Conservation (phyloP, 805 yeast genomes). For the Candida ortonii region DNA sequence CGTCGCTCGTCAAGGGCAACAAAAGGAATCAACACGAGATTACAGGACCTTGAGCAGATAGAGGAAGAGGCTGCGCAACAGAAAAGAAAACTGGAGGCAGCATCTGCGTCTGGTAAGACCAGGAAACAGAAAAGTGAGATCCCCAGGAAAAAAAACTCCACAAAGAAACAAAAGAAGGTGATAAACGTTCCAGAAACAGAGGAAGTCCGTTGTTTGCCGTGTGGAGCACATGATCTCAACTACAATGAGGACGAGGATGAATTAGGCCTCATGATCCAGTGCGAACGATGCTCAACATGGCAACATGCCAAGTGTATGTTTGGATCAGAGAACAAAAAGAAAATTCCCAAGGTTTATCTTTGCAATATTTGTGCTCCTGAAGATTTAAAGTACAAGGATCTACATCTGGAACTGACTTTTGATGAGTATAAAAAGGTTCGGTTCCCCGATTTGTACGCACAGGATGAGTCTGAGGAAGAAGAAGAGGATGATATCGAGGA, state of each 20-base stretch:
- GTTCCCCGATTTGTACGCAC: conserved; percentile 17
- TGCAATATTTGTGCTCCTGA: conserved; percentile 55
- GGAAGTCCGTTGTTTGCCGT: conserved; percentile 55
- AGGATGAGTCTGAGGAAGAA: conserved; percentile 17
- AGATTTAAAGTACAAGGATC: conserved; percentile 30
- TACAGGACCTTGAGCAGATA: conserved; percentile 26
- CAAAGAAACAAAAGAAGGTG: conserved; percentile 18
- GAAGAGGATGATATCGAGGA: conserved; percentile 17
- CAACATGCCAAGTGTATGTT: conserved; percentile 68
- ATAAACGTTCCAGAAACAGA: conserved; percentile 37
- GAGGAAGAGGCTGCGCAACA: conserved; percentile 9
- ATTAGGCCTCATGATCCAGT: conserved; percentile 59
- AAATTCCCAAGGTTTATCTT: conserved; percentile 45
- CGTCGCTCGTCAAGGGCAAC: conserved; percentile 44
- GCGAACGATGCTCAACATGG: conserved; percentile 68
- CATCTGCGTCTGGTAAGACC: too few species aligned
- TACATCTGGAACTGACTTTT: conserved; percentile 32
- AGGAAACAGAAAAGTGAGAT: conserved; percentile 15
- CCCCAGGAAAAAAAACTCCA: conserved; percentile 21
- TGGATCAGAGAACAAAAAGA: conserved; percentile 35
- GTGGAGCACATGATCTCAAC: conserved; percentile 57
- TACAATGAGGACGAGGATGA: conserved; percentile 56
- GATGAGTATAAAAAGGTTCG: conserved; percentile 25
- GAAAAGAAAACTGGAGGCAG: conserved; percentile 9
- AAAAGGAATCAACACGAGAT: conserved; percentile 39